Evolutionary conservation across 306 rosid genomes (phyloP).

Genomic region (Glycine soja): DNA sequence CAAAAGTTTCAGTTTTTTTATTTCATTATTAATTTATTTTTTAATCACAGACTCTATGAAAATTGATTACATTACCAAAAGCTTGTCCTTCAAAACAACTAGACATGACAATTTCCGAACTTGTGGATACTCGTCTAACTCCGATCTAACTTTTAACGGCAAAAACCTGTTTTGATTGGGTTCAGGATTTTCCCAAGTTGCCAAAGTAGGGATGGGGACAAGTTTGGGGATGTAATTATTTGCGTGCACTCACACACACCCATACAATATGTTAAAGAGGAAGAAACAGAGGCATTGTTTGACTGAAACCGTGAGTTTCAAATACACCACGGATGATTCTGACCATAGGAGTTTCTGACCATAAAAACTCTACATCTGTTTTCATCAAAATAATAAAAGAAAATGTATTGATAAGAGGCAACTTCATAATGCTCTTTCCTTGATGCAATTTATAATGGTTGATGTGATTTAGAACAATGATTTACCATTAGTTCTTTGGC

Average conservation of each 20-base stretch:
- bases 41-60: constrained; percentile 12
- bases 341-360: constrained; percentile 14
- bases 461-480: constrained; percentile 42
- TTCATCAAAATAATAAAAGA: neutral
- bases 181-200: neutral
- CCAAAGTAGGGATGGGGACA: neutral
- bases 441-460: constrained; percentile 18
- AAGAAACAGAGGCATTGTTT: too few species aligned
- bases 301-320: too few species aligned
- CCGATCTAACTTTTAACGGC: neutral
- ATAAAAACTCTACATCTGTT: neutral
- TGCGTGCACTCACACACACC: neutral
- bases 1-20: neutral
- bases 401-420: constrained; percentile 2
- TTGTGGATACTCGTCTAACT: neutral
- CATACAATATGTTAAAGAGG: neutral
- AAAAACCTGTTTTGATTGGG: neutral
- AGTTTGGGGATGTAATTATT: neutral
- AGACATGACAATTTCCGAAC: neutral
- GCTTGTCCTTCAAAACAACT: constrained; percentile 17
- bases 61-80: constrained; percentile 14
- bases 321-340: too few species aligned
- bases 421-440: neutral
- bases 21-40: neutral
- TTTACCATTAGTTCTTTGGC: constrained; percentile 69